These are phyloP conservation scores for Blepharisma stoltei DNA, from an alignment of 73 alveolate species.

Conservation along the genomic window DNA sequence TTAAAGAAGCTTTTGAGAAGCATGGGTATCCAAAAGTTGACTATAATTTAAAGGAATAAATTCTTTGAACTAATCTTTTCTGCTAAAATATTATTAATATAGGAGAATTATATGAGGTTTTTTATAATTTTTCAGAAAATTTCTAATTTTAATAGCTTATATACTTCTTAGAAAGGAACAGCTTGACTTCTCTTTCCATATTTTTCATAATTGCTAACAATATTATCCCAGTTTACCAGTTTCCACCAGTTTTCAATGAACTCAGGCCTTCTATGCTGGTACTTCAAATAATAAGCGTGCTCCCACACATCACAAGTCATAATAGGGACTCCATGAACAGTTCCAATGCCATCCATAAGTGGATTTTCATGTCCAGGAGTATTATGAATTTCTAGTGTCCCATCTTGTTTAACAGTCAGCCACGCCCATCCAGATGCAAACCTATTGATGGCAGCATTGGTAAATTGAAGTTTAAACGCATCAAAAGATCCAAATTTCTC, in stretches of 20 bases:
- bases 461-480: slow-evolving; percentile 44
- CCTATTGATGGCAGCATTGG: slow-evolving; percentile 35
- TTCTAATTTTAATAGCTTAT: no score
- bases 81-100: no score
- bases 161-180: background rate
- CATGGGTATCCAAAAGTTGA: no score
- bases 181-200: slow-evolving; percentile 46
- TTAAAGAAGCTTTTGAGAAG: no score
- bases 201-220: slow-evolving; percentile 44
- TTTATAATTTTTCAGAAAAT: no score
- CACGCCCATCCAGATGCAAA: slow-evolving; percentile 69
- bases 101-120: no score
- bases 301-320: slow-evolving; percentile 55
- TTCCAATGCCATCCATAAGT: slow-evolving; percentile 45
- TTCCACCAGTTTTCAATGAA: slow-evolving; percentile 54
- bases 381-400: slow-evolving; percentile 41
- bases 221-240: slow-evolving; percentile 56
- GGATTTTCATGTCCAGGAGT: slow-evolving; percentile 65
- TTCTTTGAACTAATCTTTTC: no score
- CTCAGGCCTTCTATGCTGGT: slow-evolving; percentile 53
- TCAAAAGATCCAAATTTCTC: slow-evolving; percentile 51
- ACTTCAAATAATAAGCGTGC: slow-evolving; percentile 59
- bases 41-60: no score
- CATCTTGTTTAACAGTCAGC: slow-evolving; percentile 42
- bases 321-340: slow-evolving; percentile 43